These are phyloP conservation scores for Exophiala mesophila DNA, from an alignment of 2,329 filamentous ascomycete species.

Conservation along the genomic window DNA sequence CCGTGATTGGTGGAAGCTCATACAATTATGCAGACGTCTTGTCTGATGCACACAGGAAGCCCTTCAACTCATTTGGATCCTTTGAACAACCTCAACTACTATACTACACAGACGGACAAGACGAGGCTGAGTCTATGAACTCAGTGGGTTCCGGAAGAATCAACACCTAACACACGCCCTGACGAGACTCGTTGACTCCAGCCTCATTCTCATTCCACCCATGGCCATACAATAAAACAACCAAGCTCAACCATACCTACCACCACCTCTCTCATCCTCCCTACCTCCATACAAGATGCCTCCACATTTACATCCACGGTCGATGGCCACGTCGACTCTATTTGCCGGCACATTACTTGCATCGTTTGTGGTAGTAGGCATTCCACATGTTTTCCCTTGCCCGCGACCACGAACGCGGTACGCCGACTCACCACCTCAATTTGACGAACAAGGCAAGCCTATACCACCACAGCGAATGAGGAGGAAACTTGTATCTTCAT, in stretches of 20 bases:
- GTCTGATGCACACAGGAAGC: too few relatives aligned
- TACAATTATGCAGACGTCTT: too few relatives aligned
- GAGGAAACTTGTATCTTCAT: conserved; percentile 20
- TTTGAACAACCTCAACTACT: too few relatives aligned
- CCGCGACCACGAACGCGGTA: conserved; percentile 72
- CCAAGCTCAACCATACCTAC: conserved; percentile 16
- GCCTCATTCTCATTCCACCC: too few relatives aligned
- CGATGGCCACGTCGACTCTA: conserved; percentile 85
- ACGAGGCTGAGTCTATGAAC: too few relatives aligned
- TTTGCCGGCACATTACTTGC: conserved; percentile 89
- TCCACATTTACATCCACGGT: conserved; percentile 84
- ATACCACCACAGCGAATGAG: conserved; percentile 33
- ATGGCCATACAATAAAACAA: too few relatives aligned
- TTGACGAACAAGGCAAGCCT: conserved; percentile 41
- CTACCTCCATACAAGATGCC: conserved; percentile 20
- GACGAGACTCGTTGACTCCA: too few relatives aligned
- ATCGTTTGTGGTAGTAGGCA: conserved; percentile 84
- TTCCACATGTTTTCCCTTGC: conserved; percentile 88
- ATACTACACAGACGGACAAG: too few relatives aligned
- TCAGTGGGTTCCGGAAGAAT: too few relatives aligned
- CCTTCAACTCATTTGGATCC: too few relatives aligned
- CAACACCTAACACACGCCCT: too few relatives aligned
- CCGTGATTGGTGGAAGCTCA: too few relatives aligned
- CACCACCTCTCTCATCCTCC: conserved; percentile 1
- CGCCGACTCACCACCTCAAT: conserved; percentile 57